Percentiles rank a stretch among this genome's conserved stretches.
phyloP scores from a whole-genome alignment of 768 basidiomycete genomes.

The Leccinum arenicola region DNA sequence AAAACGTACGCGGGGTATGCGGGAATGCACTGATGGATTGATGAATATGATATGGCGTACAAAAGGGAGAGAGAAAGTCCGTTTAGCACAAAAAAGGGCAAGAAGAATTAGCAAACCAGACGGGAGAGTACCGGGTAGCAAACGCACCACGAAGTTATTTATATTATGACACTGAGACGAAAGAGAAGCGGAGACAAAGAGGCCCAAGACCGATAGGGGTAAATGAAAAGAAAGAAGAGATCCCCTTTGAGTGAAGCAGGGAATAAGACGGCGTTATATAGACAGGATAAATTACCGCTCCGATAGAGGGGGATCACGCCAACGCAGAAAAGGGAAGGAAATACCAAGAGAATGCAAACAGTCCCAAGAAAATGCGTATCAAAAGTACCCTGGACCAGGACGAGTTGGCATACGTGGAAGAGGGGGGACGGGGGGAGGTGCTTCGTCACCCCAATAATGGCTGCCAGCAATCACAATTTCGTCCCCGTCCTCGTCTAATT shows the following conservation, averaged over 20 bases:
- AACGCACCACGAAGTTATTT: constrained; percentile 5
- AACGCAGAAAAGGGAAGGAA: not conserved
- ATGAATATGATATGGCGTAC: constrained; percentile 3
- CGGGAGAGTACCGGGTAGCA: not conserved
- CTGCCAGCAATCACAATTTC: constrained; percentile 18
- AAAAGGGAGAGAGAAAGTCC: not conserved
- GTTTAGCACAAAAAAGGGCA: constrained; percentile 10
- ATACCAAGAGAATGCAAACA: constrained; percentile 11
- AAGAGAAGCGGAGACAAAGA: constrained; percentile 4
- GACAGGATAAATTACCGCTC: constrained; percentile 30
- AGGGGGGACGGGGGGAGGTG: constrained; percentile 22
- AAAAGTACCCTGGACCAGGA: constrained; percentile 30
- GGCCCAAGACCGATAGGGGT: constrained; percentile 10
- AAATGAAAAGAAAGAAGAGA: constrained; percentile 8
- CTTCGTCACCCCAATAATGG: constrained; percentile 19
- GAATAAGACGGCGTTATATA: constrained; percentile 19
- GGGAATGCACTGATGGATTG: not conserved
- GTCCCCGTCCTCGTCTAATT: constrained; percentile 21
- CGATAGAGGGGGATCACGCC: constrained; percentile 2
- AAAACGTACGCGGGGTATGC: not conserved
- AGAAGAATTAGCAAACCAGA: constrained; percentile 11
- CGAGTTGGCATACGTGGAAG: constrained; percentile 13
- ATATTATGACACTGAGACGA: not conserved
- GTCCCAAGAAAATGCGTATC: constrained; percentile 11
- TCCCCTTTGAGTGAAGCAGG: constrained; percentile 3